Evolutionary conservation across 805 yeast species (phyloP), one percentile per base, ranked within the genome.

Genomic region (Ogataea nonfermentans): DNA sequence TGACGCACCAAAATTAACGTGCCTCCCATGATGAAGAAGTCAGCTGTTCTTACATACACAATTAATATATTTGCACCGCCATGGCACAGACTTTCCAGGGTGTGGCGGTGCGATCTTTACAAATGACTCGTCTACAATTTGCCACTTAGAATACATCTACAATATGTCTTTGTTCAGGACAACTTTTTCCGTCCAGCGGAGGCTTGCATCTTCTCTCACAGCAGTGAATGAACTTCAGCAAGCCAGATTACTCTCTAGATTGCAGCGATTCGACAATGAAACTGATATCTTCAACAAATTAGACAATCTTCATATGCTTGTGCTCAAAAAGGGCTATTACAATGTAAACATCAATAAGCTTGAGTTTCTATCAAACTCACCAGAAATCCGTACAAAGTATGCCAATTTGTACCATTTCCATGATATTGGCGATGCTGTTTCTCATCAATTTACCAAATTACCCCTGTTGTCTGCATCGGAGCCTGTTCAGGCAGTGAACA

Each of bases 1-100:
- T 85, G 95, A 64, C 95, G 78, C 38, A 84, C 72, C 43, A 84
- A 65, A 37, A 81, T 67, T 44, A 80, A 63, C 49, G 52, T 53
- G 9, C 57, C 57, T 9, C 50, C 19, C 59, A 53, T 55, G 17
- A 11, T 14, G 28, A 11, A 4, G 6, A 2, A 24, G 19, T 31
- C 28, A 15, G 15, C 22, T 32, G 24, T 30, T 15, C 14, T 12
- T 15, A 19, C 22, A 8, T 8, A 19, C 22, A 6, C 8, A 19
- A 19, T 19, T 19, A 19, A 19, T 19, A 19, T 19, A 5, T 19
- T 5, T 19, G 22, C 22, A 19, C 22, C 22, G 22, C 22, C 22
- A 8, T 19, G 22, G 22, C 12, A 14, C 25, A n/a, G n/a, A 4
- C 29, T 29, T 36, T 30, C 16, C 24, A 22, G 40, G 40, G 35